A percentile compares a stretch with the other conserved stretches of the same genome.
phyloP scores from a whole-genome alignment of 345 rosid genomes.

The Salix viminalis region DNA sequence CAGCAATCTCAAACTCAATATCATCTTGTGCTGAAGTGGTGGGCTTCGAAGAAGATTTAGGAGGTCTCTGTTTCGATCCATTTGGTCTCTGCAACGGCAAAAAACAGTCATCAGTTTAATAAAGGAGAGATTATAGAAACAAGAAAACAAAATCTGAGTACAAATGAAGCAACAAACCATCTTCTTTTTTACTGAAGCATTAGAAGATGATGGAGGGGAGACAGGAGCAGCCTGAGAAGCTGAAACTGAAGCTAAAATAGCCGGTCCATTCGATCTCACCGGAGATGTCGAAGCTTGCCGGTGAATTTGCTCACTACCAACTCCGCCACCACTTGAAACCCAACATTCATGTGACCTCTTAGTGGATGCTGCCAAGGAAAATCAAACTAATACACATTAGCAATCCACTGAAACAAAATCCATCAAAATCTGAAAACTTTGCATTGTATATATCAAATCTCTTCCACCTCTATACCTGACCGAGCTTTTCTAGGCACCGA shows the following conservation, averaged over 20 bases:
- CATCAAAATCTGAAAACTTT: constrained; percentile 5
- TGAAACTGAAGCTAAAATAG: constrained; percentile 39
- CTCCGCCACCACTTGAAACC: constrained; percentile 54
- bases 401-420: background rate
- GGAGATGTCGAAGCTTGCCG: constrained; percentile 86
- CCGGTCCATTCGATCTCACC: constrained; percentile 46
- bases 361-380: constrained; percentile 51
- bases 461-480: constrained; percentile 97
- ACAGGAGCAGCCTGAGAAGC: constrained; percentile 61
- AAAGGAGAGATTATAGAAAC: background rate
- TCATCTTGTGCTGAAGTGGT: constrained; percentile 78
- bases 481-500: constrained; percentile 99
- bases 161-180: constrained; percentile 44
- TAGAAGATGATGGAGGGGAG: constrained; percentile 93
- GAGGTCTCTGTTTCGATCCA: constrained; percentile 77
- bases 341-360: constrained; percentile 92
- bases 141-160: background rate
- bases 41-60: constrained; percentile 63
- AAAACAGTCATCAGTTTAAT: constrained; percentile 14
- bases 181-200: constrained; percentile 71
- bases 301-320: constrained; percentile 57
- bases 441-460: constrained; percentile 13
- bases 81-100: constrained; percentile 49
- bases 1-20: constrained; percentile 98
- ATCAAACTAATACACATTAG: background rate